phyloP scores from a whole-genome alignment of 768 basidiomycete species.

The Cubamyces lactineus region DNA sequence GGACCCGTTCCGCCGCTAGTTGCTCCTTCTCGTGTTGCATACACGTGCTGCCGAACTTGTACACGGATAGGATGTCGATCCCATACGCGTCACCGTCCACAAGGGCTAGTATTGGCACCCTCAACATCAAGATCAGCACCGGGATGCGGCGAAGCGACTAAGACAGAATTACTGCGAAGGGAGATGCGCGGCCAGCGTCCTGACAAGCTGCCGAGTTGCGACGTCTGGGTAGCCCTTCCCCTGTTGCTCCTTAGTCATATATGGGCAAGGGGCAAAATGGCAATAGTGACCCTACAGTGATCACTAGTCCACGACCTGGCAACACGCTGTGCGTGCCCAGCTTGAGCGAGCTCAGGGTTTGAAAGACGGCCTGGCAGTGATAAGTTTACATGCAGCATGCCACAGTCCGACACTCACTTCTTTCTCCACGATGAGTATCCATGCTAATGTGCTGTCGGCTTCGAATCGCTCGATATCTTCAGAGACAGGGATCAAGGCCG shows the following conservation, averaged over 20 bases:
- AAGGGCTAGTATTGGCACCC: constrained; percentile 75
- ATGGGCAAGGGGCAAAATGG: too few species aligned
- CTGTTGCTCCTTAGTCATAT: constrained; percentile 43
- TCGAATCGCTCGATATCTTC: constrained; percentile 71
- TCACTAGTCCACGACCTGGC: constrained; percentile 69
- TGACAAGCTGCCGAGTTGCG: constrained; percentile 84
- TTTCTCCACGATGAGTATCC: constrained; percentile 93
- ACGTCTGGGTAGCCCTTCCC: constrained; percentile 98
- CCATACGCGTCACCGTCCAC: constrained; percentile 95
- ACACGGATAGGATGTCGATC: constrained; percentile 88
- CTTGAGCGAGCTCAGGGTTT: constrained; percentile 68
- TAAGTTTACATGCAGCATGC: too few species aligned
- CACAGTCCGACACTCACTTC: constrained; percentile 58
- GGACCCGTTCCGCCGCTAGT: constrained; percentile 67
- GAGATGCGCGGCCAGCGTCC: constrained; percentile 67
- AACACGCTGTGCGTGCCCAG: constrained; percentile 53
- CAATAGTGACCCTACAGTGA: constrained; percentile 58
- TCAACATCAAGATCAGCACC: constrained; percentile 35
- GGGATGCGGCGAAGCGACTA: neutral
- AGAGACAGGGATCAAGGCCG: constrained; percentile 72
- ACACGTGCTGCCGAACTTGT: constrained; percentile 74
- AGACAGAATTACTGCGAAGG: constrained; percentile 52
- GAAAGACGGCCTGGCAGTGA: constrained; percentile 82
- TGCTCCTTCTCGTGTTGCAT: constrained; percentile 73
- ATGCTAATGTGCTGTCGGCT: constrained; percentile 57